Evolutionary conservation across 768 basidiomycete genomes (phyloP), one percentile per base, ranked within the genome.

Genomic region (Tremella mesenterica): DNA sequence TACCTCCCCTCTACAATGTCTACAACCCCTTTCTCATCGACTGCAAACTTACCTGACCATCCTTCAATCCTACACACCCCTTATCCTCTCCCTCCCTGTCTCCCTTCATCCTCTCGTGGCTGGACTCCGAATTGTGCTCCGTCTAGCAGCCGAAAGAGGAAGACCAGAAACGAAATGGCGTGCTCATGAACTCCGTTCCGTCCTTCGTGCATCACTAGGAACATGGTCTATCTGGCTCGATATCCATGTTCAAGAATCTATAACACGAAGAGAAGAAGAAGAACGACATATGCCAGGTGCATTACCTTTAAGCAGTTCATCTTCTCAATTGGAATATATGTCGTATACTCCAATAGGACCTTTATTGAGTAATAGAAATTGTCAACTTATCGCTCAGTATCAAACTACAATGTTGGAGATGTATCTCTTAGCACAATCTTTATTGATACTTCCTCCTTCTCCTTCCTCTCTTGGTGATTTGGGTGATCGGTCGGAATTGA

Each of bases 341-440:
- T 25, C 21, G 34, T 3, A 41, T 10, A 21, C 3, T 7, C n/a
- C 29, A 30, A 3, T 8, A 26, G 16, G 8, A 7, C 65, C 65
- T 1, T 12, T 68, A 3, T 52, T 73, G 16, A 58, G 60, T n/a
- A 65, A 38, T 41, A 50, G 69, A n/a, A 63, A 66, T 48, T 48
- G 54, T 26, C 39, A 58, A 9, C 54, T 73, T 12, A 57, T 69
- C 16, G 65, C 69, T 16, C 66, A 66, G 16, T 16, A 66, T 2
- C 56, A 51, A 16, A 60, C 61, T 4, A 54, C 53, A 0, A 59
- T 56, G 51, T 48, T 60, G 1, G 71, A 71, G 34, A 31, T 52
- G 0, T 48, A 56, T 8, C 48, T 58, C 8, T 58, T 73, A 9
- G 66, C 71, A n/a, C 66, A 71, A 47, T 53, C 69, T 2, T 52